Evolutionary conservation across 306 rosid genomes (phyloP), one percentile per base, ranked within the genome.

Genomic region (Senna tora): DNA sequence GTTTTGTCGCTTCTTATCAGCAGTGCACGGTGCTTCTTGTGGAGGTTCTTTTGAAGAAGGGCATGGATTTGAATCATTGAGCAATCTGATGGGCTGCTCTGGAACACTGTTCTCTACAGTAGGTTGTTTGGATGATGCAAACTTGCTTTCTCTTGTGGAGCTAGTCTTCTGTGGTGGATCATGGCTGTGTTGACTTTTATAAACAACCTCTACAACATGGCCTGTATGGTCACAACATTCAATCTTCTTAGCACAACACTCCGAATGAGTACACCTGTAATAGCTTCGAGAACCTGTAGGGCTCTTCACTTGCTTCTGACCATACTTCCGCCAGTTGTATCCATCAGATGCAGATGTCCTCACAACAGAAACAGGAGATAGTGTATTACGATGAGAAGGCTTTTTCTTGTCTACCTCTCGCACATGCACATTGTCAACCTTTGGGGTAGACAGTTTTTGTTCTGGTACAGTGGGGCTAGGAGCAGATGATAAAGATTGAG

Each of bases 301-400:
- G 79, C 91, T 87, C 82, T 91, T 91, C 54, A 91, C 97, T 85
- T 89, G 97, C 88, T 91, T 91, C 87, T 91, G 97, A 62, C 97
- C 97, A 75, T 91, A 91, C 79, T 91, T 91, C 67, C 97, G 82
- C 97, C 96, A 91, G 75, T 89, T 91, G 82, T 85, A 91, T 77
- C 97, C 97, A 82, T 91, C 97, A 55, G 89, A 82, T 78, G 87
- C 73, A 77, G 93, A 71, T 52, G 79, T 50, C 79, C 81, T 87
- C 49, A 62, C 42, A 65, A 53, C 76, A 60, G 91, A 72, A 77
- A 85, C 81, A 73, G 85, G 55, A 64, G 83, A 66, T 25, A 71
- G 7, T 54, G 69, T 65, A 76, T 76, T 84, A 61, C 39, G 34
- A 65, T 49, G 75, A 41, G 75, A 80, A 63, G 81, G 78, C 58